Conservation (phyloP, 768 basidiomycete genomes). For the Naganishia antarctica region DNA sequence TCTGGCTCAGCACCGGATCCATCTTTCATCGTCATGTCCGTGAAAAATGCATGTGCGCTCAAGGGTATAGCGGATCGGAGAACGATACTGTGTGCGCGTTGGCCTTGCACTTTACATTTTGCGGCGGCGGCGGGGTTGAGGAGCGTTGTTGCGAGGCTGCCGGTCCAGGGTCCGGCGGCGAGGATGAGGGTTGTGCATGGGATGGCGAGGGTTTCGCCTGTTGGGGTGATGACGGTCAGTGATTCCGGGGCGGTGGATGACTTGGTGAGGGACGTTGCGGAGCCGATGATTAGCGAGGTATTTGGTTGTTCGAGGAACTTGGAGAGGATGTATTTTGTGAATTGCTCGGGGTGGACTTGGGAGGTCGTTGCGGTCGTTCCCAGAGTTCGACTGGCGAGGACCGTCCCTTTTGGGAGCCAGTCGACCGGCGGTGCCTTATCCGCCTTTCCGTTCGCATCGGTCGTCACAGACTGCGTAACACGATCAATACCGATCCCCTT, state of each 20-base stretch:
- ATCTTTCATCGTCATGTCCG: constrained; percentile 59
- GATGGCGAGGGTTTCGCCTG: background rate
- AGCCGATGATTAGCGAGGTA: constrained; percentile 38
- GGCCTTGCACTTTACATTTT: constrained; percentile 40
- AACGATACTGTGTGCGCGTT: constrained; percentile 50
- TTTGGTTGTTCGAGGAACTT: constrained; percentile 36
- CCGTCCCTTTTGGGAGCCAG: constrained; percentile 40
- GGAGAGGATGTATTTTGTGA: constrained; percentile 41
- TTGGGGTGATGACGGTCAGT: constrained; percentile 36
- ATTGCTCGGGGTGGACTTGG: constrained; percentile 47
- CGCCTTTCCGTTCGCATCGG: constrained; percentile 36
- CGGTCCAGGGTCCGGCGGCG: constrained; percentile 83
- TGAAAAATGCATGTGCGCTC: constrained; percentile 76
- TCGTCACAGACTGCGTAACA: constrained; percentile 35
- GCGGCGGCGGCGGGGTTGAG: constrained; percentile 40
- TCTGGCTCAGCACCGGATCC: constrained; percentile 50
- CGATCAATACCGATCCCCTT: too few relatives aligned
- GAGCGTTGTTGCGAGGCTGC: constrained; percentile 53
- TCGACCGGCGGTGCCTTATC: constrained; percentile 32
- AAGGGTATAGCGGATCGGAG: constrained; percentile 50
- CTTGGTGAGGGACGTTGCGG: constrained; percentile 27
- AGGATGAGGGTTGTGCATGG: constrained; percentile 67
- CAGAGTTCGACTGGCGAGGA: constrained; percentile 37
- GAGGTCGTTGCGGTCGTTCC: constrained; percentile 42
- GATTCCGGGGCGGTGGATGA: constrained; percentile 1